Evolutionary conservation across 768 basidiomycete genomes (phyloP).

Genomic region (Leccinellum rugosiceps): DNA sequence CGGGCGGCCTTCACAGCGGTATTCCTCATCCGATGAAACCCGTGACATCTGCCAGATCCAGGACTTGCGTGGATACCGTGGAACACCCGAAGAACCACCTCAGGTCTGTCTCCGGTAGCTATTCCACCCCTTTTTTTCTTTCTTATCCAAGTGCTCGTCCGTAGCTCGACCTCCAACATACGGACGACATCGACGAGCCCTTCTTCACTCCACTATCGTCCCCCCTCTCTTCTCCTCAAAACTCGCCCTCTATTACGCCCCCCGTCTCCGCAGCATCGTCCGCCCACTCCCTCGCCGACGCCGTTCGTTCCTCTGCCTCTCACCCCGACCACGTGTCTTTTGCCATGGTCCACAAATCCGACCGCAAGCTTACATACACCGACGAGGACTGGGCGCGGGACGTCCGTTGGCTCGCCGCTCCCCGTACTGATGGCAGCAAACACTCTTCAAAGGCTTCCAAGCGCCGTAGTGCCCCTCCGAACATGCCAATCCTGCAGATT

Average conservation of each 20-base stretch:
- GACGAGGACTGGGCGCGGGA: constrained; percentile 69
- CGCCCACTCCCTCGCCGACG: constrained; percentile 28
- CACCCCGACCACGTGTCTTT: constrained; percentile 27
- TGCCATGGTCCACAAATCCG: constrained; percentile 19
- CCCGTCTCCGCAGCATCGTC: constrained; percentile 30
- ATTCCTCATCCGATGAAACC: constrained; percentile 33
- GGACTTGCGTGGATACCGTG: constrained; percentile 5
- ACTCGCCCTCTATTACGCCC: constrained; percentile 23
- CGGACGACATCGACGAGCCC: constrained; percentile 37
- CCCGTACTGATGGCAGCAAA: constrained; percentile 24
- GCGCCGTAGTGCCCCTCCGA: constrained; percentile 18
- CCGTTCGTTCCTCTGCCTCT: constrained; percentile 32
- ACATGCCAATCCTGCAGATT: neutral
- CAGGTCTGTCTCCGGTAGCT: constrained; percentile 17
- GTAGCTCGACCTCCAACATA: constrained; percentile 16
- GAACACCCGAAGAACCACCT: constrained; percentile 8
- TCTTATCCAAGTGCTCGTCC: constrained; percentile 3
- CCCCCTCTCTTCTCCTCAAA: constrained; percentile 15
- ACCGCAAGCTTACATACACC: constrained; percentile 38
- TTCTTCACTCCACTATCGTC: constrained; percentile 47
- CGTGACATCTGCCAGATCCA: constrained; percentile 3
- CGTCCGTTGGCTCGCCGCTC: constrained; percentile 56
- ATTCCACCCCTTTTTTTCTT: neutral
- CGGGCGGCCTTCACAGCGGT: constrained; percentile 61
- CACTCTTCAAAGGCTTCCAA: constrained; percentile 19